Conservation (phyloP, 176 grass and related monocot genomes). For the Bolboschoenus planiculmis region DNA sequence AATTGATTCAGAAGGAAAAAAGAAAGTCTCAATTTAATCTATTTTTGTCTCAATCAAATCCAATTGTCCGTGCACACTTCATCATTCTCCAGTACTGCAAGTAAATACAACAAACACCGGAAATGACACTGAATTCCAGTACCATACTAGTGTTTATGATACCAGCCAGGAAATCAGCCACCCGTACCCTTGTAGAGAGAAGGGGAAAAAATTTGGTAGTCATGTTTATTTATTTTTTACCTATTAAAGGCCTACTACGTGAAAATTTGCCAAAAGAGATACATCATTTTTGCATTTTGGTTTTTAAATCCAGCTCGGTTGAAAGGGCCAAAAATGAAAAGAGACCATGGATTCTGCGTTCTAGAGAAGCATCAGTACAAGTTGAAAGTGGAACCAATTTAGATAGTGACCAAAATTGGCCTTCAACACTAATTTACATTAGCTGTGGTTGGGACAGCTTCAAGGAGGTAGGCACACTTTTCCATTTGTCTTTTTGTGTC, state of each 20-base stretch:
- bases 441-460: constrained; percentile 98
- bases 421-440: constrained; percentile 85
- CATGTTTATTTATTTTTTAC: no score
- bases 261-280: no score
- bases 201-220: no score
- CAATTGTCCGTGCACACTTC: not conserved
- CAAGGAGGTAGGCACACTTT: constrained; percentile 58
- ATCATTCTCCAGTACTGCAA: not conserved
- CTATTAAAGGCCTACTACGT: no score
- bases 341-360: constrained; percentile 85
- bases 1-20: not conserved
- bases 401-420: constrained; percentile 54
- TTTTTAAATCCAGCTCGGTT: constrained; percentile 47
- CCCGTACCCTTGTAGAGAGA: not conserved
- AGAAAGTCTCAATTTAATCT: not conserved
- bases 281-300: no score
- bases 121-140: not conserved
- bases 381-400: constrained; percentile 49
- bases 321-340: constrained; percentile 82
- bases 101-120: not conserved
- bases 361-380: constrained; percentile 78
- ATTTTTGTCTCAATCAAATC: not conserved
- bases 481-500: not conserved
- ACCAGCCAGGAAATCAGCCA: not conserved
- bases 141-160: not conserved